These are phyloP conservation scores for Monosporascus sp. DNA, from an alignment of 2,329 filamentous ascomycete genomes.

Conservation along the genomic window DNA sequence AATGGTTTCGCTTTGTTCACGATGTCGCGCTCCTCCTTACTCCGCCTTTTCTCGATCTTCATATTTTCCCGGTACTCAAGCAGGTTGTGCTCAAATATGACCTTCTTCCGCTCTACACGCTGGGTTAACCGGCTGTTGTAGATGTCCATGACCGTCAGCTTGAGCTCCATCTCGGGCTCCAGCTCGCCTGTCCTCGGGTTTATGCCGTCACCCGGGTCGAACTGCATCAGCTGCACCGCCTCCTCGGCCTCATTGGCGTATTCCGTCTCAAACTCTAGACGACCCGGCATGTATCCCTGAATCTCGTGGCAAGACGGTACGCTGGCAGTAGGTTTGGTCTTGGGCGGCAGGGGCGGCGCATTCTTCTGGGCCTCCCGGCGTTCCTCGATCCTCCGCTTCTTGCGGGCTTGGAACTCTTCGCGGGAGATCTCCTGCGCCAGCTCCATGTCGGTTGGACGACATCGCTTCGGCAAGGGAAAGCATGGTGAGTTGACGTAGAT, in stretches of 20 bases:
- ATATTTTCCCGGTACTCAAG: slow-evolving; percentile 91
- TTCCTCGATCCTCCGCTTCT: slow-evolving; percentile 90
- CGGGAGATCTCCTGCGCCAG: slow-evolving; percentile 77
- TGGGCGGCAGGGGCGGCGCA: slow-evolving; percentile 76
- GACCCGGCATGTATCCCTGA: slow-evolving; percentile 96
- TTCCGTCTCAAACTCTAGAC: slow-evolving; percentile 94
- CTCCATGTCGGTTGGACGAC: slow-evolving; percentile 74
- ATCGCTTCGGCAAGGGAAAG: slow-evolving; percentile 84
- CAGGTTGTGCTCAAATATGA: slow-evolving; percentile 91
- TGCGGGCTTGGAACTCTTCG: slow-evolving; percentile 87
- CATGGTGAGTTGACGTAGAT: slow-evolving; percentile 78
- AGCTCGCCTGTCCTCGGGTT: slow-evolving; percentile 76
- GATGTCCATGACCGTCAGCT: slow-evolving; percentile 96
- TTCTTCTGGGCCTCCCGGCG: slow-evolving; percentile 82
- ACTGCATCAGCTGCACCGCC: slow-evolving; percentile 96
- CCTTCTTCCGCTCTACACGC: slow-evolving; percentile 89
- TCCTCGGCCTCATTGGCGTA: slow-evolving; percentile 98
- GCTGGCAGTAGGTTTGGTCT: slow-evolving; percentile 92
- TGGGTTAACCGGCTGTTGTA: slow-evolving; percentile 91
- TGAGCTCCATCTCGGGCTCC: slow-evolving; percentile 94
- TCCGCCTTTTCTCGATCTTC: slow-evolving; percentile 86
- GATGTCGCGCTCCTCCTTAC: slow-evolving; percentile 89
- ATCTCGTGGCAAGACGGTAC: slow-evolving; percentile 97
- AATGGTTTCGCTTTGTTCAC: slow-evolving; percentile 94
- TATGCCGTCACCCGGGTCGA: slow-evolving; percentile 90